Base-by-base conservation (phyloP, 2,329 filamentous ascomycete genomes). In the Trichoderma citrinoviride region DNA sequence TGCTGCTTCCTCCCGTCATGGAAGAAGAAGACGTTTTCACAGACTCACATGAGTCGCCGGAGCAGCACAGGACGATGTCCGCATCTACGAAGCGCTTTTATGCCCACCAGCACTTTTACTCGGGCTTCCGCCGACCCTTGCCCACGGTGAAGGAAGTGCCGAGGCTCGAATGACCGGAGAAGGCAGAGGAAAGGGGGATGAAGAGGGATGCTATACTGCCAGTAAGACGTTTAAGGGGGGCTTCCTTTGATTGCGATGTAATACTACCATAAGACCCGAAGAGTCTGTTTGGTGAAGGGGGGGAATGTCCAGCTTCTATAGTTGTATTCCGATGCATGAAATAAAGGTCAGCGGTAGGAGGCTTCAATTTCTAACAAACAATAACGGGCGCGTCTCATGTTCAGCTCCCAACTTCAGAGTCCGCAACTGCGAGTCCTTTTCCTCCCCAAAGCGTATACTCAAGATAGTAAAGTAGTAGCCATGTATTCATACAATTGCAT, bases 21-120 rank as follows among this genome's bases (percentile, higher is more conserved):
- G 57, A 61, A 15, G 37, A 61, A 15, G 37, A 61, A 52, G 57
- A 61, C 5, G 37, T 40, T 5, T 60, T 60, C n/a, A 41, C 44
- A 7, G 23, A 33, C 19, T 25, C 43, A 21, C 27, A 41, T 17
- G 37, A 41, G 27, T 21, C 56, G 15, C 29, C 5, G 12, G 12
- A 37, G 10, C 23, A 37, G 10, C 23, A 19, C 2, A 5, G 52
- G 7, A 53, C 19, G 14, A 41, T 27, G 10, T n/a, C 37, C 8
- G 37, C 33, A 1, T 19, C 37, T 43, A 37, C 37, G n/a, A 25
- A 4, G 19, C 23, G 47, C 14, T 53, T 15, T 21, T 54, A 37
- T 21, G 15, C 37, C 21, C 37, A 47, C 29, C 23, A 33, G 7
- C 43, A 17, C 7, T 25, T 19, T 19, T 27, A 7, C 15, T 61